Evolutionary conservation across 2,329 filamentous ascomycete genomes (phyloP).

Genomic region (Pseudofabraea citricarpa): DNA sequence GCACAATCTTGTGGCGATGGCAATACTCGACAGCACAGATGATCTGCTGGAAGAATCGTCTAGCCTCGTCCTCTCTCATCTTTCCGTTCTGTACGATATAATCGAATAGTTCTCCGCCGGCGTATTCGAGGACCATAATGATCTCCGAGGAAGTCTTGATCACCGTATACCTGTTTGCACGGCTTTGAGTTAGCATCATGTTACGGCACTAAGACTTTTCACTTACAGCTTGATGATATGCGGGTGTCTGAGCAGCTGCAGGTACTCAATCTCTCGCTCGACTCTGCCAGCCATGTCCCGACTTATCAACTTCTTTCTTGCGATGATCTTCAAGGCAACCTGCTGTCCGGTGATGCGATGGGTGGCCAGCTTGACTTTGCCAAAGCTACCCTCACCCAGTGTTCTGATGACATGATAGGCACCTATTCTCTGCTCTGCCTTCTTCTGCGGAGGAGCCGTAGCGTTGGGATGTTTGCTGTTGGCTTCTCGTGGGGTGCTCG

Average conservation of each 20-base stretch:
- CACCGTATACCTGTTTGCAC: slow-evolving; percentile 86
- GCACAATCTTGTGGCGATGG: slow-evolving; percentile 97
- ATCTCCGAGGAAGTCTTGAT: slow-evolving; percentile 94
- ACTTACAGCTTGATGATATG: slow-evolving; percentile 97
- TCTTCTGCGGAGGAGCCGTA: slow-evolving; percentile 32
- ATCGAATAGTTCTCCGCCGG: slow-evolving; percentile 93
- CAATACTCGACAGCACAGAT: slow-evolving; percentile 98
- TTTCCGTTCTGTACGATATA: slow-evolving; percentile 94
- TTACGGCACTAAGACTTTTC: background rate
- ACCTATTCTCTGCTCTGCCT: slow-evolving; percentile 78
- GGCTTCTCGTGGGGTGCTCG: slow-evolving; percentile 20
- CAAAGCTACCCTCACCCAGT: slow-evolving; percentile 93
- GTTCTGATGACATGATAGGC: slow-evolving; percentile 89
- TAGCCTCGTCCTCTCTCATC: slow-evolving; percentile 86
- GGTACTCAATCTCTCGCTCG: slow-evolving; percentile 96
- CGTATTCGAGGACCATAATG: slow-evolving; percentile 98
- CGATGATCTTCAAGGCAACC: slow-evolving; percentile 97
- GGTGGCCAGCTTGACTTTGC: slow-evolving; percentile 95
- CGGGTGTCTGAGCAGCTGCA: slow-evolving; percentile 90
- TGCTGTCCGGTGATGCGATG: slow-evolving; percentile 91
- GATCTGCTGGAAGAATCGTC: slow-evolving; percentile 98
- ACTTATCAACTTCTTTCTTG: slow-evolving; percentile 90
- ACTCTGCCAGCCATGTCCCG: slow-evolving; percentile 97
- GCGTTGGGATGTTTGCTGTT: slow-evolving; percentile 14
- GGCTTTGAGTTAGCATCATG: no score